These are phyloP conservation scores for Acidiella bohemica DNA, from an alignment of 495 filamentous ascomycete species.

Conservation along the genomic window DNA sequence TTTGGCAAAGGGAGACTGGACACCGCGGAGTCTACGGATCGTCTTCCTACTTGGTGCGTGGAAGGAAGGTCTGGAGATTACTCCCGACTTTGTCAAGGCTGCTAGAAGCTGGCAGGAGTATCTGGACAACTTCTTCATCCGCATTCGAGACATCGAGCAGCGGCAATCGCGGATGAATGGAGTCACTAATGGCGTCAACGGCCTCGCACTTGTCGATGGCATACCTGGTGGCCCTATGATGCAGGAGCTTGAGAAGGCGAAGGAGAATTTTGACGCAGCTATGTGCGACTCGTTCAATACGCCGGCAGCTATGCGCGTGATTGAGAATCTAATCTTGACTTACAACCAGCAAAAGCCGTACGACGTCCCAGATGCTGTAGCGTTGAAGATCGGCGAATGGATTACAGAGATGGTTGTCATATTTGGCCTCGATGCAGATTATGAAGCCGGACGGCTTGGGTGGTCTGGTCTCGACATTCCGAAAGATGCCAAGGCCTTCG, in stretches of 20 bases:
- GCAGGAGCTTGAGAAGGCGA: constrained; percentile 44
- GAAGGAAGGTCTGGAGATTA: constrained; percentile 87
- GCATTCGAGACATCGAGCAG: constrained; percentile 47
- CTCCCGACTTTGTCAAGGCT: constrained; percentile 59
- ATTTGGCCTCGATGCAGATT: constrained; percentile 60
- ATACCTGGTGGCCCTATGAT: constrained; percentile 19
- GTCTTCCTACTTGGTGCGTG: constrained; percentile 79
- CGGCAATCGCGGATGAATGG: constrained; percentile 2
- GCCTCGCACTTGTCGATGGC: constrained; percentile 2
- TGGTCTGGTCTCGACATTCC: constrained; percentile 66
- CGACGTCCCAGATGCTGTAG: constrained; percentile 23
- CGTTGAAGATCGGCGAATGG: constrained; percentile 52
- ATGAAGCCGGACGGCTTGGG: constrained; percentile 46
- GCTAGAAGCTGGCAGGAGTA: constrained; percentile 69
- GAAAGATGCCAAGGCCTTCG: constrained; percentile 29
- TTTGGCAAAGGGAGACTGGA: constrained; percentile 61
- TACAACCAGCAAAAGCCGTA: constrained; percentile 44
- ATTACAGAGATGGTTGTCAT: constrained; percentile 71
- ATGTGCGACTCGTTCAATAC: constrained; percentile 89
- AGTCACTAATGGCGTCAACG: constrained; percentile 2
- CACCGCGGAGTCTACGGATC: constrained; percentile 64
- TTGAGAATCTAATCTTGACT: constrained; percentile 60
- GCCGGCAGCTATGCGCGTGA: constrained; percentile 54
- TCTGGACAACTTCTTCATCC: constrained; percentile 85
- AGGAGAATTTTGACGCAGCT: constrained; percentile 49